phyloP scores from a whole-genome alignment of 2,329 filamentous ascomycete species.

The Aspergillus nomiae region DNA sequence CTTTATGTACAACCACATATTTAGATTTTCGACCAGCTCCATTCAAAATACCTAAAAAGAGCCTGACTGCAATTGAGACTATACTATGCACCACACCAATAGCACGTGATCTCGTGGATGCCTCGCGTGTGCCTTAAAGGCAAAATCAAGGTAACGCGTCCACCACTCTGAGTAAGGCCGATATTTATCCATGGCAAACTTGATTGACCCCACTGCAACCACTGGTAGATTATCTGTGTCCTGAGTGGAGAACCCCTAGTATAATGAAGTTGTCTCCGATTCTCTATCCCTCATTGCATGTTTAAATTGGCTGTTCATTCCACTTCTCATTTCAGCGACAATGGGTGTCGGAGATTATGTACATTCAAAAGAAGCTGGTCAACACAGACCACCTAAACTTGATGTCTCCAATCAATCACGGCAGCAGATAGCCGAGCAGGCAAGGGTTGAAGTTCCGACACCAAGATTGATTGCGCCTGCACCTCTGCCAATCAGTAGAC shows the following conservation, averaged over 20 bases:
- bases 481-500: slow-evolving; percentile 19
- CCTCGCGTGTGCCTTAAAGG: slow-evolving; percentile 28
- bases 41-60: neutral
- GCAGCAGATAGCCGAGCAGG: slow-evolving; percentile 37
- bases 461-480: slow-evolving; percentile 26
- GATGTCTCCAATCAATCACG: slow-evolving; percentile 30
- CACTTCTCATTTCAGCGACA: slow-evolving; percentile 11
- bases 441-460: slow-evolving; percentile 36
- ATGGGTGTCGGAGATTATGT: slow-evolving; percentile 48
- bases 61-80: neutral
- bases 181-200: slow-evolving; percentile 3
- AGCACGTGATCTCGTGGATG: slow-evolving; percentile 34
- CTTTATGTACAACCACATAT: neutral
- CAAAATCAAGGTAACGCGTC: slow-evolving; percentile 10
- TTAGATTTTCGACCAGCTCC: neutral
- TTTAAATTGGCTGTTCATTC: neutral
- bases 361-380: slow-evolving; percentile 40
- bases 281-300: neutral
- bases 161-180: neutral
- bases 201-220: slow-evolving; percentile 5
- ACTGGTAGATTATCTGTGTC: neutral
- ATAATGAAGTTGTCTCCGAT: slow-evolving; percentile 1
- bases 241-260: neutral
- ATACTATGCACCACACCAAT: neutral
- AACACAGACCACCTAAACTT: slow-evolving; percentile 27